Evolutionary conservation across 352 stramenopile species (phyloP), one percentile per base, ranked within the genome.

Genomic region (Hyaloperonospora brassicae): DNA sequence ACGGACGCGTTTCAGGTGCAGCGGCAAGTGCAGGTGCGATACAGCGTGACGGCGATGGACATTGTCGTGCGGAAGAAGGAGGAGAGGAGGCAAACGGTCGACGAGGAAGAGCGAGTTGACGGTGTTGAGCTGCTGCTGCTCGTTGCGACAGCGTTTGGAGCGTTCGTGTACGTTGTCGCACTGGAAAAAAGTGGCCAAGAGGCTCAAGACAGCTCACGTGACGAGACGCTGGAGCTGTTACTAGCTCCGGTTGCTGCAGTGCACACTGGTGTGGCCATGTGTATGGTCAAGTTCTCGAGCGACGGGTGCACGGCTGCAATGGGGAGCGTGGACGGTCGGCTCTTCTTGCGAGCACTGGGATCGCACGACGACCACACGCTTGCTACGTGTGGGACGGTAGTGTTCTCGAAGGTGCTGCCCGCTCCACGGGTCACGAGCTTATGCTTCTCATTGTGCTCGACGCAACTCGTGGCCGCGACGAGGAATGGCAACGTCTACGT

Each of bases 401-500:
- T 68, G 9, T 41, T 80, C 17, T 62, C 48, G 5, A 65, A 64
- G 35, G 70, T 89, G 14, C 54, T 87, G 1, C 50, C 55, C 2
- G 61, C 79, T 8, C 79, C 79, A 14, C 73, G 79, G 10, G 57
- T 87, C 27, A 89, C 79, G 0, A 70, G 64, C 11, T 52, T 86
- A 34, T 68, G 65, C 45, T 89, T 86, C 40, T 73, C 73, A 2
- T 34, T 54, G 1, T 59, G 50, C 39, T 64, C 48, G 22, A 53
- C 51, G 2, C 59, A 57, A 25, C 57, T 84, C 5, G 57, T 80
- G 1, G 64, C 74, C 0, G 64, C 79, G 9, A 86, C 79, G 1
- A 76, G 68, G 35, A 86, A 87, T 47, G 76, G 79, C 12, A 83
- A 86, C 59, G 64, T 86, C 17, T 85, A 85, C 59, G 68, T 87